phyloP scores from a whole-genome alignment of 2,329 filamentous ascomycete species.

The Apiospora marii region DNA sequence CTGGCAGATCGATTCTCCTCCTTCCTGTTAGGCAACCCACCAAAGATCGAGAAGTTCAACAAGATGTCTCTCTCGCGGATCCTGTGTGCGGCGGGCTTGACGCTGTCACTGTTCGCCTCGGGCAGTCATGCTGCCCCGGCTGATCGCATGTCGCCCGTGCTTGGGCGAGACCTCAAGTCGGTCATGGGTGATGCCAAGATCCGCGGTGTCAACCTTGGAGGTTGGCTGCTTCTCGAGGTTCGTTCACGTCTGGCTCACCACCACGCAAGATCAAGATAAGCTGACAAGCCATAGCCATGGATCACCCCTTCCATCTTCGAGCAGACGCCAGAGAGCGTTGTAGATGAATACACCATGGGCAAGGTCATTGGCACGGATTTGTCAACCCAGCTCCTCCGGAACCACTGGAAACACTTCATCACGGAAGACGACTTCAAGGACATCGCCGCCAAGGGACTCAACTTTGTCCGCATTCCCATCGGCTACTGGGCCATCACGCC shows the following conservation, averaged over 20 bases:
- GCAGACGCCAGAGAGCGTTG: conserved; percentile 46
- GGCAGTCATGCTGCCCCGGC: conserved; percentile 23
- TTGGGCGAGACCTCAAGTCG: conserved; percentile 27
- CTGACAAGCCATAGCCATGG: conserved; percentile 64
- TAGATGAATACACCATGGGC: conserved; percentile 61
- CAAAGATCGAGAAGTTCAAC: background rate
- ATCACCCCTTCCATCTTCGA: conserved; percentile 78
- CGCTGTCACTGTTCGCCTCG: conserved; percentile 15
- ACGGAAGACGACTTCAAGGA: conserved; percentile 61
- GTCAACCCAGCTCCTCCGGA: conserved; percentile 51
- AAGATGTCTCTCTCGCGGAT: background rate
- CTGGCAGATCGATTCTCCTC: background rate
- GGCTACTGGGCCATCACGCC: conserved; percentile 67
- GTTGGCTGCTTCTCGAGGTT: conserved; percentile 34
- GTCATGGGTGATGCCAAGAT: conserved; percentile 30
- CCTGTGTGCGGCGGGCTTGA: background rate
- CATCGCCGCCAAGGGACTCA: conserved; percentile 64
- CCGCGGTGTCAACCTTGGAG: conserved; percentile 35
- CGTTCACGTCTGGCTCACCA: background rate
- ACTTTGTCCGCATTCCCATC: conserved; percentile 65
- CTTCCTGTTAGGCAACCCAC: background rate
- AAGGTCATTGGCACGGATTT: conserved; percentile 54
- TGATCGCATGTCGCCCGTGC: conserved; percentile 15
- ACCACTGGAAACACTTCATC: conserved; percentile 60
- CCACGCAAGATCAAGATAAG: too few species aligned